Percentiles rank a stretch among this genome's conserved stretches.
Conservation (phyloP, 306 rosid genomes). For the Fragaria vesca region DNA sequence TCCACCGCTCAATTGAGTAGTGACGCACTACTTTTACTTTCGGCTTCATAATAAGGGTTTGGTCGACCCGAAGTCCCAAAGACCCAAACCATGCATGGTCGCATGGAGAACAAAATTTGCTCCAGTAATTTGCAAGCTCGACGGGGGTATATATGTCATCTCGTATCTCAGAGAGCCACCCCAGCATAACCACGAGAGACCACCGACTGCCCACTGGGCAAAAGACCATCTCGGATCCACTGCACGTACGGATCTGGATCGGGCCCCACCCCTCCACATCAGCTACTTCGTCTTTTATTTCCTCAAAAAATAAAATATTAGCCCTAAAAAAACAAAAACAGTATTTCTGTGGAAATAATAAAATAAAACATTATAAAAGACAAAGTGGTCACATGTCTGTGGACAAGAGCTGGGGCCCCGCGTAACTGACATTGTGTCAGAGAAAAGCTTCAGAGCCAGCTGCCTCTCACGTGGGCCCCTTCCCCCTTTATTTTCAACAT, state of each 20-base stretch:
- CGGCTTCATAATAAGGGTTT: too few species aligned
- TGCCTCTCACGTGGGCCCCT: constrained; percentile 50
- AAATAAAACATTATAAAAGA: not conserved
- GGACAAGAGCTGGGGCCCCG: not conserved
- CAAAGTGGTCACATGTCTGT: constrained; percentile 45
- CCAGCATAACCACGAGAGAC: not conserved
- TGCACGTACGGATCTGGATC: constrained; percentile 27
- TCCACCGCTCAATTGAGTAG: too few species aligned
- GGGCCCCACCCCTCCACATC: constrained; percentile 26
- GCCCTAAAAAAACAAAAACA: not conserved
- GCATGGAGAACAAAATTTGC: not conserved
- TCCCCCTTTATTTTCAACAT: constrained; percentile 7
- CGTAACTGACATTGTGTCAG: constrained; percentile 35
- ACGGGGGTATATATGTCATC: constrained; percentile 30
- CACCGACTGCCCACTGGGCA: constrained; percentile 11
- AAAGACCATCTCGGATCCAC: constrained; percentile 36
- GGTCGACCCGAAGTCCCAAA: too few species aligned
- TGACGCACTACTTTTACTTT: too few species aligned
- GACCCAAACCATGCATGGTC: too few species aligned
- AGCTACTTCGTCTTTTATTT: constrained; percentile 25
- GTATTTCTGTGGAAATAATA: not conserved
- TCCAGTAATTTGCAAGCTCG: not conserved
- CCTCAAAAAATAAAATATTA: not conserved
- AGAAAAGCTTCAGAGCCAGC: constrained; percentile 29
- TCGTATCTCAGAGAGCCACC: not conserved